Percentiles rank a stretch among this genome's conserved stretches.
phyloP scores from a whole-genome alignment of 2,329 filamentous ascomycete species.

The Waltergamsia citrina region DNA sequence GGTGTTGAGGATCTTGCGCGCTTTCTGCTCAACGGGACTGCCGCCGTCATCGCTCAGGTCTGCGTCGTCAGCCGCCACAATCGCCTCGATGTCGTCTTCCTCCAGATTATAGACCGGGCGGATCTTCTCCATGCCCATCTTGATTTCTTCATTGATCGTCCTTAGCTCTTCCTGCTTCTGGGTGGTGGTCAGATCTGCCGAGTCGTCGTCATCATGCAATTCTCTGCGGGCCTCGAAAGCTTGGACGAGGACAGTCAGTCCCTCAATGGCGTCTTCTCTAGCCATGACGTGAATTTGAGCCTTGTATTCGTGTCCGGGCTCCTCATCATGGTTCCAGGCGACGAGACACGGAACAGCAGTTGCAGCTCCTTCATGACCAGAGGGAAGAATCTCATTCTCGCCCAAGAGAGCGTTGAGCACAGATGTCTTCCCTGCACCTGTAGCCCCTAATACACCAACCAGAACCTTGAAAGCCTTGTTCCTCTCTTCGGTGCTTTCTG shows the following conservation, averaged over 20 bases:
- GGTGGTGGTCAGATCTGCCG: no score
- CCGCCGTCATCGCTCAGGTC: background rate
- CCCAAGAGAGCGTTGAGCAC: conserved; percentile 4
- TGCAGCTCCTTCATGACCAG: conserved; percentile 15
- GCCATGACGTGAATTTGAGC: conserved; percentile 13
- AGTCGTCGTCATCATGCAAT: no score
- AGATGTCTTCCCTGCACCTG: no score
- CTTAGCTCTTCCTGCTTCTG: conserved; percentile 5
- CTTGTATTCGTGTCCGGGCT: conserved; percentile 6
- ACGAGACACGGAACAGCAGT: conserved; percentile 16
- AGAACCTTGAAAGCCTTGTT: no score
- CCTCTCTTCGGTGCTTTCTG: no score
- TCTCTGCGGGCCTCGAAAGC: conserved; percentile 3
- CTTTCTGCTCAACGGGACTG: conserved; percentile 8
- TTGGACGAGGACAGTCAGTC: conserved; percentile 10
- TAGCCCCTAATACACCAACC: no score
- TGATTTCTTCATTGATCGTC: conserved; percentile 3
- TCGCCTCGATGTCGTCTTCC: conserved; percentile 3
- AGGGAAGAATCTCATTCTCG: conserved; percentile 16
- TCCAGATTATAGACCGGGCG: conserved; percentile 11
- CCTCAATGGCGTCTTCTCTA: conserved; percentile 5
- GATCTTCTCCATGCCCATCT: conserved; percentile 11
- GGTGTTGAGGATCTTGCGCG: no score
- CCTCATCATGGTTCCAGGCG: conserved; percentile 13
- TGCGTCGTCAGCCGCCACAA: background rate